Percentiles rank a stretch among this genome's conserved stretches.
These are phyloP conservation scores for Casaregolazyma lundiana DNA, from an alignment of 1,139 yeast species.

Conservation along the genomic window DNA sequence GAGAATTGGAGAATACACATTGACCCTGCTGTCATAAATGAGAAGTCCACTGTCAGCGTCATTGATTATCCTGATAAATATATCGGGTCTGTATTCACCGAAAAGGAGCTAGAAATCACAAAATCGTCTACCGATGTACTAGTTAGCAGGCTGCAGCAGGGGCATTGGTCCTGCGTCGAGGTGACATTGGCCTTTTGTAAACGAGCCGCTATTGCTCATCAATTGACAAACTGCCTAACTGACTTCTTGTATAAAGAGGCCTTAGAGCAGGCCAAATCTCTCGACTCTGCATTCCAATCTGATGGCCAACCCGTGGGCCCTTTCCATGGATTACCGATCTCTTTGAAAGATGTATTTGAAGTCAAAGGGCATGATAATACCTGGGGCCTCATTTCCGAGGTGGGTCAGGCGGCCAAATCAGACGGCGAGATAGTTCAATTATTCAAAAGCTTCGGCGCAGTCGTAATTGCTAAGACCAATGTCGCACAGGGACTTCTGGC, in stretches of 20 bases:
- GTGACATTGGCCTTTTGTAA: slow-evolving; percentile 28
- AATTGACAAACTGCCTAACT: slow-evolving; percentile 29
- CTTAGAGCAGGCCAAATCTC: slow-evolving; percentile 41
- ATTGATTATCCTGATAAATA: background rate
- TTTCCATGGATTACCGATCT: slow-evolving; percentile 50
- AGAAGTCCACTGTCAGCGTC: background rate
- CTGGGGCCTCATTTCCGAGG: slow-evolving; percentile 38
- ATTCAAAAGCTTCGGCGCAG: slow-evolving; percentile 47
- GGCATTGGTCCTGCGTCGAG: slow-evolving; percentile 2
- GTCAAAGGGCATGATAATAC: slow-evolving; percentile 42
- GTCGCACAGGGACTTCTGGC: slow-evolving; percentile 57
- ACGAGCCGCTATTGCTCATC: slow-evolving; percentile 46
- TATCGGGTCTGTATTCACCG: background rate
- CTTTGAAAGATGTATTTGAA: slow-evolving; percentile 47
- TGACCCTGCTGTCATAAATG: background rate
- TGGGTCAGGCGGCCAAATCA: slow-evolving; percentile 27
- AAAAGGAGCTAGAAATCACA: slow-evolving; percentile 3
- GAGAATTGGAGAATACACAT: background rate
- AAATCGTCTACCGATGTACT: background rate
- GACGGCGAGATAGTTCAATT: slow-evolving; percentile 39
- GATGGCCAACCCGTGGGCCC: slow-evolving; percentile 28
- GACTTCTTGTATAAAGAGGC: slow-evolving; percentile 31
- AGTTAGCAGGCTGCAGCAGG: background rate
- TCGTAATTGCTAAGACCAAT: slow-evolving; percentile 53
- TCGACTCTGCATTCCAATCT: slow-evolving; percentile 37